Base-by-base conservation (phyloP, 345 rosid species). In the Citrus hindsii region DNA sequence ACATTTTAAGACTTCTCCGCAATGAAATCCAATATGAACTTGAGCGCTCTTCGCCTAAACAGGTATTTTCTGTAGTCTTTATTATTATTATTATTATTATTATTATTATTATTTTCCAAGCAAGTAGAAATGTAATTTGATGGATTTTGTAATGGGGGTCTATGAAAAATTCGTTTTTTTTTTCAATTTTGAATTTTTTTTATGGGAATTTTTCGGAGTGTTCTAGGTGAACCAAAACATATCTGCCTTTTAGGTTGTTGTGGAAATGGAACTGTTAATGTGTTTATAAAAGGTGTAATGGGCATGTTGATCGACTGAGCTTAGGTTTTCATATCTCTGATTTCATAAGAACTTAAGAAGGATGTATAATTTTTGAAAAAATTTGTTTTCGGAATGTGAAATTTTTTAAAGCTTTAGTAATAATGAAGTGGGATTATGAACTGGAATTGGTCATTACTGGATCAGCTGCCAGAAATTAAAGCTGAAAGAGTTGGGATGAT, bases 11-110 rank as follows among this genome's bases (percentile, higher is more conserved):
- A 67, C 80, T 86, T 9, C 81, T 91, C 37, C 90, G 97, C 12
- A 79, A 85, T 25, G 98, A 95, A 71, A 90, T 92, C 32, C 90
- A 90, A 16, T 90, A 83, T 78, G 98, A 94, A 83, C 85, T 89
- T 77, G 90, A 94, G 6, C 87, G 67, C 63, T 76, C 76, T 8
- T 88, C 94, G 79, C 87, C 88, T 13, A 61, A 76, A 60, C 83
- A 84, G 81, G 91, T 91, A 63, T 55, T 69, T 53, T 46, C 37
- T 46, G 18, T 13, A 46, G 14, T 46, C 18, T 14, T 71, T 8
- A 5, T n/a, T 9, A 22, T 32, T 35, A 5, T n/a, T 8, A 22
- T 32, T 35, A 35, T 35, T 32, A 33, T 9, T 38, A 0, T 27
- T n/a, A n/a, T n/a, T n/a, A n/a, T n/a, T n/a, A n/a, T n/a, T n/a